Evolutionary conservation across 306 rosid species (phyloP), one percentile per base, ranked within the genome.

Genomic region (Morella rubra): DNA sequence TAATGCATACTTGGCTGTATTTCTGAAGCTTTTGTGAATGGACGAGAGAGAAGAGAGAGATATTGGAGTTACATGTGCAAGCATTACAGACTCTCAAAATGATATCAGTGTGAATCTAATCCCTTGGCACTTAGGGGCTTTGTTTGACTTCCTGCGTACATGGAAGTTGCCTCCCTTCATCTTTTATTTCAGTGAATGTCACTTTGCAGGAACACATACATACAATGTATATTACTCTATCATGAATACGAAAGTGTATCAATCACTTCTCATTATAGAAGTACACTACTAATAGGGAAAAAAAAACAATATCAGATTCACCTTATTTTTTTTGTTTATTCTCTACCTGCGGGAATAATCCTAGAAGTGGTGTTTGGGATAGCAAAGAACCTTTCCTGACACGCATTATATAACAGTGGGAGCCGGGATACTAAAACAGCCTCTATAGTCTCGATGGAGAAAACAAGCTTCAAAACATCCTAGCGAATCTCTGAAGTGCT

Each of bases 401-500:
- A 71, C 45, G 59, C 62, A 44, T 58, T 73, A 68, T 52, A 73
- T 80, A 55, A 55, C 20, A 47, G 42, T 55, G 45, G 58, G 37
- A 14, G 22, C 55, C 50, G 5, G 27, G 22, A 68, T 7, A 15
- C 56, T 16, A 22, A 53, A 22, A 68, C 61, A 24, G 71, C 50
- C 71, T 5, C 44, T 32, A 32, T 46, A 42, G 51, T 65, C 53
- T 75, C 67, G 8, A 1, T 7, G 75, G 42, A 42, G 72, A 56
- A 51, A 44, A 72, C 45, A 12, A 71, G 71, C 76, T 75, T 78
- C 76, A 79, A 59, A 69, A 32, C 58, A 37, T 76, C 74, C 76
- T 12, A 42, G 80, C 47, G 19, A 85, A 51, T 74, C 71, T 73
- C 75, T 80, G 65, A 69, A 85, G 75, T 44, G 84, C 82, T 77